Base-by-base conservation (phyloP, 257 asterid species). In the Solanum corneliomulleri region DNA sequence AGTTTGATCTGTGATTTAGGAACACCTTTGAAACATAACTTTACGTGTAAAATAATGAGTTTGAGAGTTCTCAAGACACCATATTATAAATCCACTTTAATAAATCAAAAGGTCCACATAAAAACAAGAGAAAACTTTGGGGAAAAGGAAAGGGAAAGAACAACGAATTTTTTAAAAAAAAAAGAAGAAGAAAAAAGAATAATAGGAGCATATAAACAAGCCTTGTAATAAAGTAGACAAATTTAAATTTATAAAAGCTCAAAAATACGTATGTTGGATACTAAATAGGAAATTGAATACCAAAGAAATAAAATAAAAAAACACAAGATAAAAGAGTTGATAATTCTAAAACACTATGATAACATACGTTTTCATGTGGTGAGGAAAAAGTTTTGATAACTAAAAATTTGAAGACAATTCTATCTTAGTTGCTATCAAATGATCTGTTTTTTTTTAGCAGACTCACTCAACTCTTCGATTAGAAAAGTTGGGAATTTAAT, bases 331-430 rank as follows among this genome's bases (percentile, higher is more conserved):
- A 49, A 5, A 81, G 85, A 49, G 69, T 49, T 81, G 85, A 81
- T 81, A 81, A 81, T 81, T 81, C 27, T 81, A 18, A 10, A 81
- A 29, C 85, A 81, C 68, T 29, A 29, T 68, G 6, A 80, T 18
- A 29, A 80, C 68, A 81, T 81, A 81, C 45, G 85, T 49, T 81
- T 81, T 49, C 85, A 49, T 81, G 85, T 81, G 85, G 85, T 49
- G 0, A 18, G 45, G 45, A 80, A 45, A 72, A 80, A 29, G 69
- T 80, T 47, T 49, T 25, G 11, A 29, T 80, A 80, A 10, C 85
- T 29, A 11, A 49, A 62, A 49, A 78, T 11, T 31, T 29, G 23
- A 18, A 45, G 85, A 78, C 42, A 45, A 45, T 44, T 45, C 9
- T 25, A 77, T 78, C 84, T 45, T 15, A 25, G 84, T 78, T 45